Evolutionary conservation across 192 early-diverging fungal genomes (phyloP).

Genomic region (Dissophora ornata): DNA sequence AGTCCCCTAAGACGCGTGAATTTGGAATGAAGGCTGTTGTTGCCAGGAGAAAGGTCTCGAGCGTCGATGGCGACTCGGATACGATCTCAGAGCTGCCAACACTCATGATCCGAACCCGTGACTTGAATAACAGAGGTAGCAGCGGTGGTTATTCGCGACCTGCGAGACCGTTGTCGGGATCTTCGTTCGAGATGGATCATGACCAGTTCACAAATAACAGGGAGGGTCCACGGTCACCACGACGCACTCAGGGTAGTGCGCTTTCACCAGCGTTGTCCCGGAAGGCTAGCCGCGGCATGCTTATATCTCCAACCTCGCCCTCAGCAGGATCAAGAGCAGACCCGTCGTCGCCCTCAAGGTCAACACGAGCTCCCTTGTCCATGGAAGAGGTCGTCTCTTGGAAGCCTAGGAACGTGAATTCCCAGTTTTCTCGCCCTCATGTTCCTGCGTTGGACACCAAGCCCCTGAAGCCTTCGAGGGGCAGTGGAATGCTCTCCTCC

Average conservation of each 20-base stretch:
- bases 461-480: not conserved
- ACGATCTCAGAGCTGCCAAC: conserved; percentile 32
- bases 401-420: conserved; percentile 20
- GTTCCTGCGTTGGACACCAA: conserved; percentile 30
- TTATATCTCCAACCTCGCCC: not conserved
- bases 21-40: not conserved
- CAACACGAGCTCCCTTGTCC: not conserved
- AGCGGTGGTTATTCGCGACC: conserved; percentile 5
- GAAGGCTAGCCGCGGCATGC: conserved; percentile 5
- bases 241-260: conserved; percentile 6
- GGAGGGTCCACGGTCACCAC: conserved; percentile 24
- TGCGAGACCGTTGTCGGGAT: conserved; percentile 11
- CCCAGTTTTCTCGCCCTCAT: conserved; percentile 3
- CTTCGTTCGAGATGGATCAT: conserved; percentile 26
- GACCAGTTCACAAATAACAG: no score
- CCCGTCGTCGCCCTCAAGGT: conserved; percentile 9
- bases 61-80: conserved; percentile 44
- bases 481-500: conserved; percentile 21
- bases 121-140: conserved; percentile 24
- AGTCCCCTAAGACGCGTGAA: not conserved
- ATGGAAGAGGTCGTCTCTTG: conserved; percentile 37
- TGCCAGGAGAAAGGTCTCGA: conserved; percentile 22
- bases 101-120: conserved; percentile 23
- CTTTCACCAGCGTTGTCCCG: conserved; percentile 1
- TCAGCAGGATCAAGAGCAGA: not conserved